Percentiles rank a stretch among this genome's conserved stretches.
Conservation (phyloP, 176 grass and related monocot genomes). For the Phragmites australis region DNA sequence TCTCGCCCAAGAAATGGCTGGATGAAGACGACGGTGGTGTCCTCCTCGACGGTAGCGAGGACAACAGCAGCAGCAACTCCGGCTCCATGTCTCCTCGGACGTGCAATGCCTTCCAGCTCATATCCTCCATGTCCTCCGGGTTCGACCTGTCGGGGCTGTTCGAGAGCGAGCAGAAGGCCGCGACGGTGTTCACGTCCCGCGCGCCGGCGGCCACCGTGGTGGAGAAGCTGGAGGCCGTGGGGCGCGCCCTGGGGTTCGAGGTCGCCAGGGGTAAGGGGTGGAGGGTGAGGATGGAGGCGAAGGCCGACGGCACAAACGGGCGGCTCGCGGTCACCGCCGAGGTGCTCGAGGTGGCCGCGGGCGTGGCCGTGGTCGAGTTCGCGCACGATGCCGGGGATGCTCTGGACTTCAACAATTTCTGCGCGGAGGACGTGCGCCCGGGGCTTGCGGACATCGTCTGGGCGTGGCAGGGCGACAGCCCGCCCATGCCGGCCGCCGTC, state of each 20-base stretch:
- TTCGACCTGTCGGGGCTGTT: constrained; percentile 90
- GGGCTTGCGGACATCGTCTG: constrained; percentile 78
- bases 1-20: constrained; percentile 24
- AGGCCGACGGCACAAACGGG: constrained; percentile 38
- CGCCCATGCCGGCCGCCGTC: background rate
- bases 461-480: constrained; percentile 82
- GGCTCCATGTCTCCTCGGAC: constrained; percentile 52
- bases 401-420: constrained; percentile 80
- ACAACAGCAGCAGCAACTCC: background rate
- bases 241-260: constrained; percentile 50
- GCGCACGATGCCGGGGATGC: constrained; percentile 68
- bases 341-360: constrained; percentile 66
- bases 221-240: constrained; percentile 50
- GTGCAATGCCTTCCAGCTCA: constrained; percentile 97
- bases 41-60: background rate
- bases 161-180: constrained; percentile 56
- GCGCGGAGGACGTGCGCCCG: constrained; percentile 63
- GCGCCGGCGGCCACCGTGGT: constrained; percentile 52
- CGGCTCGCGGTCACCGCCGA: constrained; percentile 60
- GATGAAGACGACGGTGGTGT: background rate
- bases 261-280: constrained; percentile 50
- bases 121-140: constrained; percentile 92
- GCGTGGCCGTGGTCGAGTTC: constrained; percentile 77
- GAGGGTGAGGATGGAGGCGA: constrained; percentile 63
- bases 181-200: constrained; percentile 77